A percentile compares a stretch with the other conserved stretches of the same genome.
These are phyloP conservation scores for Backusella macrospora DNA, from an alignment of 192 early-diverging fungal species.

Conservation along the genomic window DNA sequence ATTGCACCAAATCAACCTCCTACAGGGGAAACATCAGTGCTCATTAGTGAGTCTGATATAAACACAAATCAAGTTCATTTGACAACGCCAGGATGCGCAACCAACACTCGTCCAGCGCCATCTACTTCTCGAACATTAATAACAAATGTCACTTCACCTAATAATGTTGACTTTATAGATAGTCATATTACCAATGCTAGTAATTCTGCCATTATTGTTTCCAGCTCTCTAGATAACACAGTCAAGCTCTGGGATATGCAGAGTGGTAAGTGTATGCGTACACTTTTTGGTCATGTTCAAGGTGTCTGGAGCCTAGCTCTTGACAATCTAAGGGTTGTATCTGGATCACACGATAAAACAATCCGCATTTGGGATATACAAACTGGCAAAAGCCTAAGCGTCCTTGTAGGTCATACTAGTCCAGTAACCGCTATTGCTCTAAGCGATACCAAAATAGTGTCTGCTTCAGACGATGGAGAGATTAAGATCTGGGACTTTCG, in stretches of 20 bases:
- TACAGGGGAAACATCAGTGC: not conserved
- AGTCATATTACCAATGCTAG: not conserved
- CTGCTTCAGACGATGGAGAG: constrained; percentile 79
- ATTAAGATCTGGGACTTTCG: constrained; percentile 81
- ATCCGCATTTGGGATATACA: constrained; percentile 76
- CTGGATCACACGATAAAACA: constrained; percentile 62
- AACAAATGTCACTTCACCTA: constrained; percentile 9
- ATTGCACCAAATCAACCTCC: not conserved
- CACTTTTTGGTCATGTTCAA: constrained; percentile 81
- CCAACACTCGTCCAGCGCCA: not conserved
- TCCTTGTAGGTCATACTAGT: constrained; percentile 61
- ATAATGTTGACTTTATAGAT: constrained; percentile 1
- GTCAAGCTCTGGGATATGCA: constrained; percentile 92
- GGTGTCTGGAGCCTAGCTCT: constrained; percentile 79
- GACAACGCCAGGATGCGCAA: not conserved
- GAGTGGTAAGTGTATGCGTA: constrained; percentile 71
- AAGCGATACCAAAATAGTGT: constrained; percentile 85
- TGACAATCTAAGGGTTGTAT: constrained; percentile 74
- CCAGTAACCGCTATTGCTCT: constrained; percentile 78
- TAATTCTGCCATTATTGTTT: constrained; percentile 64
- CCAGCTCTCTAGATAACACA: constrained; percentile 84
- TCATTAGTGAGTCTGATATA: not conserved
- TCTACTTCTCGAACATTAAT: not conserved
- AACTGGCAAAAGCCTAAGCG: constrained; percentile 60
- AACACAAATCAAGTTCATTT: not conserved